A percentile compares a stretch with the other conserved stretches of the same genome.
Conservation (phyloP, 192 early-diverging fungal genomes). For the Entomortierella chlamydospora region DNA sequence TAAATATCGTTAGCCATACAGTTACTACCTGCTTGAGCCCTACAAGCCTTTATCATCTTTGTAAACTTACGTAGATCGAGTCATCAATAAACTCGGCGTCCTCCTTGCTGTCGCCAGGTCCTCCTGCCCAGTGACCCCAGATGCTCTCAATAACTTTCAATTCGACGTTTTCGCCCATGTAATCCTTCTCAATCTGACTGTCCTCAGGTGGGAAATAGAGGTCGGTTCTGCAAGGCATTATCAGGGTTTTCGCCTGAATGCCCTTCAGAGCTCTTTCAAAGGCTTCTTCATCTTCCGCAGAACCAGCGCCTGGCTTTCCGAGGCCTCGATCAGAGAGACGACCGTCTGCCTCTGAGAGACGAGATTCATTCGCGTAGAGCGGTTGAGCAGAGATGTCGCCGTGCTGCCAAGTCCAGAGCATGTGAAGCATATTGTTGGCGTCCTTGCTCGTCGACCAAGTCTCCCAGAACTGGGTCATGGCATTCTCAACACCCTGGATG, state of each 20-base stretch:
- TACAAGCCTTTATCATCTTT: no score
- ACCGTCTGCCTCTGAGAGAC: background rate
- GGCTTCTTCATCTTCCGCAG: constrained; percentile 15
- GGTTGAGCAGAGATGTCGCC: constrained; percentile 25
- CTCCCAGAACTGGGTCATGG: constrained; percentile 35
- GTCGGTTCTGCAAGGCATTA: constrained; percentile 24
- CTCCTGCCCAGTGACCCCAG: constrained; percentile 38
- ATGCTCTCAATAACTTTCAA: constrained; percentile 39
- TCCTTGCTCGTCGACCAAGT: constrained; percentile 38
- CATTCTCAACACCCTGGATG: constrained; percentile 14
- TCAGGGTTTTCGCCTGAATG: constrained; percentile 20
- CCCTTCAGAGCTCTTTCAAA: constrained; percentile 25
- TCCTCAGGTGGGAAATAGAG: constrained; percentile 40
- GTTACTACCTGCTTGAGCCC: background rate
- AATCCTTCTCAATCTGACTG: constrained; percentile 40
- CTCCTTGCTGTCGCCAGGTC: constrained; percentile 20
- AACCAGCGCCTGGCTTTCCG: constrained; percentile 19
- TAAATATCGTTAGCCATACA: background rate
- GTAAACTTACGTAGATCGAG: constrained; percentile 17
- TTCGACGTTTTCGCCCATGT: constrained; percentile 29
- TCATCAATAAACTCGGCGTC: constrained; percentile 31
- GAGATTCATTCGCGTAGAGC: constrained; percentile 21
- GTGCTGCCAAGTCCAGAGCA: constrained; percentile 41
- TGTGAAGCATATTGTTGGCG: constrained; percentile 37
- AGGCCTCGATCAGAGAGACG: constrained; percentile 13